Percentiles rank a stretch among this genome's conserved stretches.
Conservation (phyloP, 495 filamentous ascomycete genomes). For the Bacidia gigantensis region DNA sequence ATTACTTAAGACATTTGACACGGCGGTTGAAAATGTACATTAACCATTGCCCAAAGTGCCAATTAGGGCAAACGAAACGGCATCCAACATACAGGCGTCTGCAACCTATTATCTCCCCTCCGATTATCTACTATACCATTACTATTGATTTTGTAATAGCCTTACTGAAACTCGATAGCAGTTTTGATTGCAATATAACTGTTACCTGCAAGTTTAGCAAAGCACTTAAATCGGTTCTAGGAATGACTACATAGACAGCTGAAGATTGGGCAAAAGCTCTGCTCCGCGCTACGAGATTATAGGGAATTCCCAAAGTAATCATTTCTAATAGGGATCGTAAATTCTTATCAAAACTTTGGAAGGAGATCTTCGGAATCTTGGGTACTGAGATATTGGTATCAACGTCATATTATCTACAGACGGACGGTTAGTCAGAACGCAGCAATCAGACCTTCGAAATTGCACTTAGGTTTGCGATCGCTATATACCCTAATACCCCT, state of each 20-base stretch:
- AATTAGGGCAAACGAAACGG: neutral
- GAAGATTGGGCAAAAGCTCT: neutral
- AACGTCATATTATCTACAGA: neutral
- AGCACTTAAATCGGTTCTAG: neutral
- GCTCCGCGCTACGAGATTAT: neutral
- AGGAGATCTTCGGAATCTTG: neutral
- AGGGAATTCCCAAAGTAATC: neutral
- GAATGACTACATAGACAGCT: neutral
- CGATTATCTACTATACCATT: neutral
- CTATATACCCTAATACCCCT: neutral
- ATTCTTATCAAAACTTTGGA: neutral
- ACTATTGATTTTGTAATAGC: conserved; percentile 1
- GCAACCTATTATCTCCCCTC: neutral
- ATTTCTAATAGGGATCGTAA: neutral
- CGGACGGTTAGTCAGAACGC: neutral
- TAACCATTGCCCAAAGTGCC: neutral
- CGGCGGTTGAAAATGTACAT: neutral
- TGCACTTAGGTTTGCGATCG: neutral
- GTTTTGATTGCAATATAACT: neutral
- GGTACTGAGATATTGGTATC: neutral
- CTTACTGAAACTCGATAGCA: neutral
- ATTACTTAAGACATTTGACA: neutral
- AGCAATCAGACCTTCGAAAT: conserved; percentile 1
- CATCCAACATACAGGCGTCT: neutral
- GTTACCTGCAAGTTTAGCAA: neutral